Evolutionary conservation across 2,329 filamentous ascomycete species (phyloP), one percentile per base, ranked within the genome.

Genomic region (Cercospora canescens): DNA sequence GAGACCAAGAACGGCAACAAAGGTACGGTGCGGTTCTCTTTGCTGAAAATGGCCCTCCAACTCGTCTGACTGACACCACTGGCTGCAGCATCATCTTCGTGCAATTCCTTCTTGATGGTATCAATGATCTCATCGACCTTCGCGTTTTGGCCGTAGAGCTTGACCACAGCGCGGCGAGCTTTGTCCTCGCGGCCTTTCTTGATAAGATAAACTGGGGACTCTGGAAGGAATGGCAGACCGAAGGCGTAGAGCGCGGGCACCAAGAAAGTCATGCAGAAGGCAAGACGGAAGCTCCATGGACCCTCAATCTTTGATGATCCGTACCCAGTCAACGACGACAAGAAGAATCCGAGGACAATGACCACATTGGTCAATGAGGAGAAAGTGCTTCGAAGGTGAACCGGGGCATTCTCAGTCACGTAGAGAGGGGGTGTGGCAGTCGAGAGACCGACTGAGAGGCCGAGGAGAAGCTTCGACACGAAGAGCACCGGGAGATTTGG

Each of bases 191-290:
- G 83, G 2, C 89, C 89, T 4, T 85, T 87, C 75, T 89, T 90
- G 35, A 96, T 90, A 32, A 97, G 84, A 90, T 92, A 97, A 24
- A 94, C 85, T 35, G 94, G 94, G 14, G 91, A 96, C 79, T 97
- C 94, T 0, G 93, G 93, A 85, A 97, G 89, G 62, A 74, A 74
- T 6, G 72, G 72, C 12, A 73, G 65, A 21, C 69, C 72, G 32
- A 71, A 60, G 21, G 67, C 60, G 37, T 73, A 73, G 1, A 71
- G 24, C 14, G 66, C 67, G 18, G 73, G 73, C 24, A 74, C 68
- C 16, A 69, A 30, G 58, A 73, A 73, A 6, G 73, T 73, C 66
- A 72, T 70, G 50, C 63, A 64, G 62, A 74, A 74, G 6, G 72
- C 72, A 6, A 73, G 55, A 30, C 63, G 68, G 67, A 69, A 73